These are phyloP conservation scores for Ministeria vibrans DNA, from an alignment of 78 protist species.

Conservation along the genomic window DNA sequence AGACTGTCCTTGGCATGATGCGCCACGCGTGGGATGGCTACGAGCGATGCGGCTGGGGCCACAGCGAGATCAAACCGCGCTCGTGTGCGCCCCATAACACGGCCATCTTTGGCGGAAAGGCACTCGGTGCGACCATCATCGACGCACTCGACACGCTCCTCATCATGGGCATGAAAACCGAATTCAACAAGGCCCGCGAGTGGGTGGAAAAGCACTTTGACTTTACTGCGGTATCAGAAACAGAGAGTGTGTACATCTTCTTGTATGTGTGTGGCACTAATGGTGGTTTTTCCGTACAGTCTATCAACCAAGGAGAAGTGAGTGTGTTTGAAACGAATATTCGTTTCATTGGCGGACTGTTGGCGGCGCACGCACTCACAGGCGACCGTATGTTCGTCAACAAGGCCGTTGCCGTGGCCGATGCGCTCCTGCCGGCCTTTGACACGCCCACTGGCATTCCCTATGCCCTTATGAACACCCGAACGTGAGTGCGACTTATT, in stretches of 20 bases:
- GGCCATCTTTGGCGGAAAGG: neutral
- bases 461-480: slow-evolving; percentile 2
- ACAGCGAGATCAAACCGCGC: slow-evolving; percentile 17
- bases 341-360: slow-evolving; percentile 71
- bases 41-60: slow-evolving; percentile 13
- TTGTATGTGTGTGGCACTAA: neutral
- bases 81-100: neutral
- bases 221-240: neutral
- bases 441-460: slow-evolving; percentile 41
- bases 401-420: slow-evolving; percentile 64
- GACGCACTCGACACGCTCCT: slow-evolving; percentile 64
- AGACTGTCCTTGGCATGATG: neutral
- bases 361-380: slow-evolving; percentile 64
- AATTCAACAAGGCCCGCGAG: slow-evolving; percentile 29
- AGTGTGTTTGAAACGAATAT: slow-evolving; percentile 74
- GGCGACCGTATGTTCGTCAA: slow-evolving; percentile 39
- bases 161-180: slow-evolving; percentile 43
- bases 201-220: neutral
- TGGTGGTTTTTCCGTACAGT: too few relatives aligned
- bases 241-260: neutral
- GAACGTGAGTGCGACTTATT: too few relatives aligned
- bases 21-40: slow-evolving; percentile 17
- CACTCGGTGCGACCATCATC: slow-evolving; percentile 54
- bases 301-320: slow-evolving; percentile 2
- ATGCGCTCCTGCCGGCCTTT: slow-evolving; percentile 42